Evolutionary conservation across 768 basidiomycete species (phyloP).

Genomic region (Russula sp.): DNA sequence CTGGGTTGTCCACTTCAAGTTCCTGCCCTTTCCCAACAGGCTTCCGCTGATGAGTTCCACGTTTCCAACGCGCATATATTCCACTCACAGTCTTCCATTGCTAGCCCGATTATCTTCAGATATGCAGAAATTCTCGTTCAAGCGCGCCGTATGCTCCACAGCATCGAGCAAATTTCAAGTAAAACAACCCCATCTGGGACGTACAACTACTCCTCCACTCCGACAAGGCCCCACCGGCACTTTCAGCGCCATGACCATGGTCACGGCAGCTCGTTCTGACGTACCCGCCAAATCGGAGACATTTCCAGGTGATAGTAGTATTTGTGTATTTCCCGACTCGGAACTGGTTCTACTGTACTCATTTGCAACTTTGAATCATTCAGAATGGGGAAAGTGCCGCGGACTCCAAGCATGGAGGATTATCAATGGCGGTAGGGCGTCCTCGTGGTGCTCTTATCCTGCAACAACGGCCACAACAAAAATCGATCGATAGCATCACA

Average conservation of each 20-base stretch:
- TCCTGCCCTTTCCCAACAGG: conserved; percentile 1
- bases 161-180: not conserved
- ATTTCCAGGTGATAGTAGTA: not conserved
- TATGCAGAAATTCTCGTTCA: not conserved
- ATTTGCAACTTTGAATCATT: not conserved
- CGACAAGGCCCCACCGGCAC: too few species aligned
- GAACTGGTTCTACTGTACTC: not conserved
- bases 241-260: too few species aligned
- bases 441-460: conserved; percentile 8
- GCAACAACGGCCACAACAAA: not conserved
- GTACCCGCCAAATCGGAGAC: not conserved
- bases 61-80: not conserved
- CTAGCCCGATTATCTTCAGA: not conserved
- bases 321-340: not conserved
- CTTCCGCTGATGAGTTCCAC: not conserved
- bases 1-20: not conserved
- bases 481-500: not conserved
- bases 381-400: not conserved
- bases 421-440: not conserved
- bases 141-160: not conserved
- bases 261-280: not conserved
- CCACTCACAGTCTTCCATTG: not conserved
- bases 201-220: not conserved
- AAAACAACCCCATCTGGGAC: too few species aligned
- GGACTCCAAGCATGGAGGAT: not conserved